Conservation (phyloP, 176 grass and related monocot genomes). For the Cenchrus purpureus region DNA sequence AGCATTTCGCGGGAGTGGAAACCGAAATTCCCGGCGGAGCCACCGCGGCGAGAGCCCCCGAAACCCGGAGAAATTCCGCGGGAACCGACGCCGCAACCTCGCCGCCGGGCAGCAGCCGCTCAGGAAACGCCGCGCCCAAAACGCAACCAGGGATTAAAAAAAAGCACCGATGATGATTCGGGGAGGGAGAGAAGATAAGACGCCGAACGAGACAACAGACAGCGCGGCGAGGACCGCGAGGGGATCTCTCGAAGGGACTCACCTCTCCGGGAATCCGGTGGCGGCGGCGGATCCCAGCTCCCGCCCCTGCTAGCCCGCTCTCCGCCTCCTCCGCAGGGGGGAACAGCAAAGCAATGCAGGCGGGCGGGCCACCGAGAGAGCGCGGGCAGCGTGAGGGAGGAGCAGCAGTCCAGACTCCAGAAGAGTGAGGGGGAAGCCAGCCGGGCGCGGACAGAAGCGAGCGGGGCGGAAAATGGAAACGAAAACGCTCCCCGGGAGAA, state of each 20-base stretch:
- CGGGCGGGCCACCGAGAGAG: too few species aligned
- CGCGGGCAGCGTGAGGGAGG: too few species aligned
- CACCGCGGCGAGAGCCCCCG: background rate
- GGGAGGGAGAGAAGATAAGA: background rate
- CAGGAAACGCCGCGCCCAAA: slow-evolving; percentile 9
- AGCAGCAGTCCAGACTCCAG: too few species aligned
- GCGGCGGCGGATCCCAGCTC: slow-evolving; percentile 15
- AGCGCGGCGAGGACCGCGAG: background rate
- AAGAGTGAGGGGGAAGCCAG: too few species aligned
- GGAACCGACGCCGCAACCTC: too few species aligned
- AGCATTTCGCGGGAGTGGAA: background rate
- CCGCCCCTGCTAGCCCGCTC: background rate
- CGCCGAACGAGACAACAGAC: background rate
- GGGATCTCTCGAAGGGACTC: slow-evolving; percentile 12
- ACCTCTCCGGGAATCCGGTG: slow-evolving; percentile 29
- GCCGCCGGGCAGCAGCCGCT: background rate
- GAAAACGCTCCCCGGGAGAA: too few species aligned
- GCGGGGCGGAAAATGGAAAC: too few species aligned
- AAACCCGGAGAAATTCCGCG: background rate
- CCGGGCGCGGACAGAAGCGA: too few species aligned
- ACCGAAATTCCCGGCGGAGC: background rate
- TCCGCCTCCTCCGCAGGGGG: background rate
- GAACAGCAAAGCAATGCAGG: slow-evolving; percentile 19
- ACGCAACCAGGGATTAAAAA: background rate
- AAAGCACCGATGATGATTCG: background rate